Evolutionary conservation across 2,329 filamentous ascomycete species (phyloP).

Genomic region (Penicillium sp.): DNA sequence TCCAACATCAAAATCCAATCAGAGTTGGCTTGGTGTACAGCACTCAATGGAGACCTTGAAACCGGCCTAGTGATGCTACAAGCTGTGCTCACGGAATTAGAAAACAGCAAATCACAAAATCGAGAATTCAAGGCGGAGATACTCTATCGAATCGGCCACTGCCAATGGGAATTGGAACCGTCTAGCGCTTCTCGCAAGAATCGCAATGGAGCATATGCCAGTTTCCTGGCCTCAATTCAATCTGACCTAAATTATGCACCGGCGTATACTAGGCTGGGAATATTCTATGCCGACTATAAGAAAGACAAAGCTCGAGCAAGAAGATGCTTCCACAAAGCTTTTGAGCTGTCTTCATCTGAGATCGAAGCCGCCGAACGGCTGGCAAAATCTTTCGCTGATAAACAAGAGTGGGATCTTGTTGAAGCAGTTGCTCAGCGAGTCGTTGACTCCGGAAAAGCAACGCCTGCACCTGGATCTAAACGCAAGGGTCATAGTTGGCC

Average conservation of each 20-base stretch:
- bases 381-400: slow-evolving; percentile 79
- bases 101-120: slow-evolving; percentile 56
- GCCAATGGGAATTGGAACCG: slow-evolving; percentile 77
- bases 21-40: slow-evolving; percentile 90
- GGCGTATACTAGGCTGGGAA: slow-evolving; percentile 82
- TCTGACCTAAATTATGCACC: slow-evolving; percentile 84
- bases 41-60: slow-evolving; percentile 71
- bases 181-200: slow-evolving; percentile 72
- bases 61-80: slow-evolving; percentile 67
- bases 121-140: slow-evolving; percentile 77
- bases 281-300: slow-evolving; percentile 88
- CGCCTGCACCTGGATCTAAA: slow-evolving; percentile 86
- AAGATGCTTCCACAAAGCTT: slow-evolving; percentile 94
- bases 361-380: slow-evolving; percentile 82
- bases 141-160: slow-evolving; percentile 80
- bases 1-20: slow-evolving; percentile 74
- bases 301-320: slow-evolving; percentile 81
- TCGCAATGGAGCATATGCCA: slow-evolving; percentile 75
- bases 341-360: slow-evolving; percentile 85
- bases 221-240: slow-evolving; percentile 78
- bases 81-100: slow-evolving; percentile 62
- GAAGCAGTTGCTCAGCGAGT: slow-evolving; percentile 88
- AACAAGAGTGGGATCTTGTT: slow-evolving; percentile 93
- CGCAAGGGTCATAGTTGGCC: slow-evolving; percentile 94
- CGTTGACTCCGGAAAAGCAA: slow-evolving; percentile 89